phyloP scores from a whole-genome alignment of 192 early-diverging fungal species.

The Backusella tuberculispora region DNA sequence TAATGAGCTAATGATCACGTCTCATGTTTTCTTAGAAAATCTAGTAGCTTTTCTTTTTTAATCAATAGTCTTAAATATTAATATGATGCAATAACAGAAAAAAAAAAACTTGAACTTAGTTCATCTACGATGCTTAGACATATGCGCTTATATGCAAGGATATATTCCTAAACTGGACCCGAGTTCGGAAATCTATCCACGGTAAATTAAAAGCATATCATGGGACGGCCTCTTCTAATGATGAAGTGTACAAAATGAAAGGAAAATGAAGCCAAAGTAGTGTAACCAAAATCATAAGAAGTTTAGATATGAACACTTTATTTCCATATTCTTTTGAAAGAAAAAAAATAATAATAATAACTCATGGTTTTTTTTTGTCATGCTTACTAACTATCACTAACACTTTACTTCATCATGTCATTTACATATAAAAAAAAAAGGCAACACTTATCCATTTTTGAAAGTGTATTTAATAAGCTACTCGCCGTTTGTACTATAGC shows the following conservation, averaged over 20 bases:
- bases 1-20: neutral
- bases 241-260: conserved; percentile 9
- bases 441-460: neutral
- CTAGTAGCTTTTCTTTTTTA: neutral
- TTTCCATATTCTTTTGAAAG: neutral
- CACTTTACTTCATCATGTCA: neutral
- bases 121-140: neutral
- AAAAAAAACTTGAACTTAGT: neutral
- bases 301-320: neutral
- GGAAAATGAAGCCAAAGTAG: conserved; percentile 10
- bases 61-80: neutral
- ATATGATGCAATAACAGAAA: neutral
- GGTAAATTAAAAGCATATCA: conserved; percentile 11
- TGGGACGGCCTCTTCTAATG: conserved; percentile 1
- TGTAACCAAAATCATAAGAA: conserved; percentile 4
- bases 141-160: neutral
- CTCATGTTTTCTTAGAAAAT: neutral
- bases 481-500: neutral
- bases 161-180: conserved; percentile 5
- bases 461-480: neutral
- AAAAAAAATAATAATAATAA: neutral
- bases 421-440: neutral
- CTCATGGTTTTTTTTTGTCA: neutral
- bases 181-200: conserved; percentile 3
- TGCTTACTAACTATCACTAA: neutral